These are phyloP conservation scores for Actinidia arguta DNA, from an alignment of 179 eudicot species.

Conservation along the genomic window DNA sequence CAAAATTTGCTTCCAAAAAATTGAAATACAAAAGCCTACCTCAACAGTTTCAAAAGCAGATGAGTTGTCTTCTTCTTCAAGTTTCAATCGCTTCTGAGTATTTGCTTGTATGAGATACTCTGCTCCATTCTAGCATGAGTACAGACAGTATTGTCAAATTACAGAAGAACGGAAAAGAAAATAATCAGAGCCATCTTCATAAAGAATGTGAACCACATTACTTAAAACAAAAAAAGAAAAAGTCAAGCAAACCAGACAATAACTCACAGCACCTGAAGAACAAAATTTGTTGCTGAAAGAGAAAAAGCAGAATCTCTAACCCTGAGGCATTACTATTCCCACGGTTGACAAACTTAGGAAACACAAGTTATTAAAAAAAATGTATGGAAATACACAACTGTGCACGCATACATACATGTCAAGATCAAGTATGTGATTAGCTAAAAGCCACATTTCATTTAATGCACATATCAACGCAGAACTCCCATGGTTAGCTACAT, in stretches of 20 bases:
- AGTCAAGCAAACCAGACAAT: not conserved
- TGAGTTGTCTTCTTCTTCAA: slow-evolving; percentile 54
- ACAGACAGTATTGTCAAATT: slow-evolving; percentile 6
- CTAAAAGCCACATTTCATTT: not conserved
- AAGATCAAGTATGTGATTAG: not conserved
- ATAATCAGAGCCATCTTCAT: not conserved
- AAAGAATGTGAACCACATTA: not conserved
- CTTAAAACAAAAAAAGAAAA: not conserved
- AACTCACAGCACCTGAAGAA: not conserved
- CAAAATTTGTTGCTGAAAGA: not conserved
- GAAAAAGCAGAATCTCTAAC: not conserved
- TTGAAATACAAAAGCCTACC: slow-evolving; percentile 41
- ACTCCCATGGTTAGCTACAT: not conserved
- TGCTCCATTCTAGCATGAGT: slow-evolving; percentile 72
- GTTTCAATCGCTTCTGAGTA: slow-evolving; percentile 82
- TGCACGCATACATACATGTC: not conserved
- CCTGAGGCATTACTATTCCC: not conserved
- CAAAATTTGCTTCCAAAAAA: no score
- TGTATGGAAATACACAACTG: not conserved
- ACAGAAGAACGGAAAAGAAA: not conserved
- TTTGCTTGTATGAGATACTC: slow-evolving; percentile 93
- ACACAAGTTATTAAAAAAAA: not conserved
- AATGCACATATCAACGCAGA: not conserved
- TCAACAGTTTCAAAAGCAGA: slow-evolving; percentile 54
- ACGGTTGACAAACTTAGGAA: not conserved